Conservation (phyloP, 1,284 basidiomycete genomes). For the Ganoderma sinense region DNA sequence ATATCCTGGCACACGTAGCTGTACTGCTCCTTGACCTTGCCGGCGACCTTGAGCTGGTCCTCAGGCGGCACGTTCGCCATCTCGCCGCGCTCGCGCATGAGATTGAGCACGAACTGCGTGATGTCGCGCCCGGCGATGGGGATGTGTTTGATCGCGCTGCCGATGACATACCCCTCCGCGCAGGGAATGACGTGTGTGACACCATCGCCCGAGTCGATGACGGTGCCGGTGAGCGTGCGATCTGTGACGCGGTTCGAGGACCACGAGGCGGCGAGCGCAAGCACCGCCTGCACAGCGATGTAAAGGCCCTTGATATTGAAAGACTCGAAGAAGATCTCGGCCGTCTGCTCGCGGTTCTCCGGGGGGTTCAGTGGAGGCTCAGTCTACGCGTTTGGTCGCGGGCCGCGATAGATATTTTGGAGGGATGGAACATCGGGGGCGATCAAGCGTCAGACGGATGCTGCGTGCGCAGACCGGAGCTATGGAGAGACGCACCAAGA, state of each 20-base stretch:
- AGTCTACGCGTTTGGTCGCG: conserved; percentile 63
- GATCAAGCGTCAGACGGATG: conserved; percentile 13
- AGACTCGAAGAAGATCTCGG: conserved; percentile 99
- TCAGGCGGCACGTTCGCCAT: conserved; percentile 93
- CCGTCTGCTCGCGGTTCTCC: conserved; percentile 99
- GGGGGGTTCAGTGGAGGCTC: conserved; percentile 98
- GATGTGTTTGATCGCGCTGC: conserved; percentile 98
- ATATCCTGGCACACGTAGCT: conserved; percentile 99
- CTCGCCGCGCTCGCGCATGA: conserved; percentile 96
- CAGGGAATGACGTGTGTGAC: conserved; percentile 98
- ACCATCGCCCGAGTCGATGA: conserved; percentile 99
- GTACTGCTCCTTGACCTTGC: conserved; percentile 98
- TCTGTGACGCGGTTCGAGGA: conserved; percentile 92
- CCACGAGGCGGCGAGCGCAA: conserved; percentile 99
- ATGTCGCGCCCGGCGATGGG: conserved; percentile 99
- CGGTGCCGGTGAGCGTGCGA: conserved; percentile 95
- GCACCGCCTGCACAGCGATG: conserved; percentile 98
- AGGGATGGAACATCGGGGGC: conserved; percentile 5
- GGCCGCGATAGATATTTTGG: background rate
- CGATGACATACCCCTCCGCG: conserved; percentile 99
- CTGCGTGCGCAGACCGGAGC: conserved; percentile 9
- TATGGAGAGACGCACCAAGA: conserved; percentile 73
- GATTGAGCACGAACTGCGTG: conserved; percentile 95
- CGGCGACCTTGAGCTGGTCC: conserved; percentile 91
- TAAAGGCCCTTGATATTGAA: conserved; percentile 99